Evolutionary conservation across 2,329 filamentous ascomycete species (phyloP).

Genomic region (Thielaviopsis euricoi): DNA sequence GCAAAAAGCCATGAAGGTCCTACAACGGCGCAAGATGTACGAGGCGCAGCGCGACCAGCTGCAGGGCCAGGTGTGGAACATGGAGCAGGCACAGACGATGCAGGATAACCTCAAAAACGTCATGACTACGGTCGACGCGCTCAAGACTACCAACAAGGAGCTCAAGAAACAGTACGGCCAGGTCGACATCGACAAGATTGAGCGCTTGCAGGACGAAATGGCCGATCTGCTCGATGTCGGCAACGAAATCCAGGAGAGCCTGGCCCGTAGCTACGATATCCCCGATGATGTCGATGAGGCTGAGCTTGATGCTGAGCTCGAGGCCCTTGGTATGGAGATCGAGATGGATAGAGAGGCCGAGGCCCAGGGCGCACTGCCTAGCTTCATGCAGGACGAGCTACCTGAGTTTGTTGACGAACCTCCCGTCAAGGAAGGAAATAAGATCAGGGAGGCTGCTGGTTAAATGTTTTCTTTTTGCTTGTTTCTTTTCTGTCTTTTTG

Average conservation of each 20-base stretch:
- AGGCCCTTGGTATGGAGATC: conserved; percentile 87
- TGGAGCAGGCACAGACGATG: conserved; percentile 98
- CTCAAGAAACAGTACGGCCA: conserved; percentile 90
- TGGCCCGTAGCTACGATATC: conserved; percentile 80
- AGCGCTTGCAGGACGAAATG: conserved; percentile 97
- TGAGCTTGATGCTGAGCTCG: conserved; percentile 88
- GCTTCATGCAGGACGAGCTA: conserved; percentile 77
- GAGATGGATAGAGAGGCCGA: conserved; percentile 60
- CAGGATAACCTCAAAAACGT: conserved; percentile 97
- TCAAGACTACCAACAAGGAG: conserved; percentile 92
- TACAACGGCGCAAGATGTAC: conserved; percentile 87
- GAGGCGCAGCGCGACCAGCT: conserved; percentile 88
- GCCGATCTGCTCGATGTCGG: conserved; percentile 93
- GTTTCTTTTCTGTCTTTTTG: too few species aligned
- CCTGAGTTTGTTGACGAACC: conserved; percentile 89
- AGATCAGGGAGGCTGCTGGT: conserved; percentile 67
- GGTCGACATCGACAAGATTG: conserved; percentile 94
- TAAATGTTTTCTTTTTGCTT: conserved; percentile 17
- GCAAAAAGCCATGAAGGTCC: conserved; percentile 83
- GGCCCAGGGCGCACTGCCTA: conserved; percentile 46
- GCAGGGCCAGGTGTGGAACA: conserved; percentile 91
- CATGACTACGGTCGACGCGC: conserved; percentile 94
- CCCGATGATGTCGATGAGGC: conserved; percentile 95
- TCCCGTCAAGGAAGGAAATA: conserved; percentile 52
- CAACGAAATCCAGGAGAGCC: conserved; percentile 94